phyloP scores from a whole-genome alignment of 371 early-diverging fungal genomes.

The Coemansia linderi region DNA sequence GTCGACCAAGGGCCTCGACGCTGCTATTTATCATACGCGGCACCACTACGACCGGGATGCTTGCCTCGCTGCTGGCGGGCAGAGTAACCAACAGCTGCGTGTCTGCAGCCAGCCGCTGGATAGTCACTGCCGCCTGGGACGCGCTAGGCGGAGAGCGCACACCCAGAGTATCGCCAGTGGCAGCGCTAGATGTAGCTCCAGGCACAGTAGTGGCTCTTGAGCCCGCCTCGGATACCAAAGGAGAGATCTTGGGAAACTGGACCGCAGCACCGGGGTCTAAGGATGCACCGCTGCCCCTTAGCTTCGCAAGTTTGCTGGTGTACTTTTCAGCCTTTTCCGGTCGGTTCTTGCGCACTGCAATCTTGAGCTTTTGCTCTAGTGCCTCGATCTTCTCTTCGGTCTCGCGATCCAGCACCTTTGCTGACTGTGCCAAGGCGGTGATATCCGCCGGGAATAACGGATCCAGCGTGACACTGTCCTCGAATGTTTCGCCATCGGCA shows the following conservation, averaged over 20 bases:
- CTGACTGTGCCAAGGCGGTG: background rate
- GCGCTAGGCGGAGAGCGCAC: background rate
- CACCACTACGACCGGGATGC: slow-evolving; percentile 32
- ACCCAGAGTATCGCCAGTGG: background rate
- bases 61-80: slow-evolving; percentile 55
- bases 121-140: background rate
- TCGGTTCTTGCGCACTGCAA: slow-evolving; percentile 88
- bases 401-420: slow-evolving; percentile 45
- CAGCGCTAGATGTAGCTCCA: background rate
- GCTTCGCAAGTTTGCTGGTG: slow-evolving; percentile 70
- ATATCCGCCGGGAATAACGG: slow-evolving; percentile 30
- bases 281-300: slow-evolving; percentile 7
- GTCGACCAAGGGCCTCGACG: background rate
- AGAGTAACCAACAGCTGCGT: slow-evolving; percentile 64
- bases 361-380: slow-evolving; percentile 95
- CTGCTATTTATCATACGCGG: slow-evolving; percentile 10
- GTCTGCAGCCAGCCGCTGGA: slow-evolving; percentile 38
- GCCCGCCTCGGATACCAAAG: background rate
- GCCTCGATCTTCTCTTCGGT: slow-evolving; percentile 93
- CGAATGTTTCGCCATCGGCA: background rate
- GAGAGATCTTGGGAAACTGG: background rate
- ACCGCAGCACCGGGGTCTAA: background rate
- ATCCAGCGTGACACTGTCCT: slow-evolving; percentile 12
- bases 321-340: slow-evolving; percentile 89
- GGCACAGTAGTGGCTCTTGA: background rate